These are phyloP conservation scores for Fraxinus pennsylvanica DNA, from an alignment of 257 asterid genomes.

Conservation along the genomic window DNA sequence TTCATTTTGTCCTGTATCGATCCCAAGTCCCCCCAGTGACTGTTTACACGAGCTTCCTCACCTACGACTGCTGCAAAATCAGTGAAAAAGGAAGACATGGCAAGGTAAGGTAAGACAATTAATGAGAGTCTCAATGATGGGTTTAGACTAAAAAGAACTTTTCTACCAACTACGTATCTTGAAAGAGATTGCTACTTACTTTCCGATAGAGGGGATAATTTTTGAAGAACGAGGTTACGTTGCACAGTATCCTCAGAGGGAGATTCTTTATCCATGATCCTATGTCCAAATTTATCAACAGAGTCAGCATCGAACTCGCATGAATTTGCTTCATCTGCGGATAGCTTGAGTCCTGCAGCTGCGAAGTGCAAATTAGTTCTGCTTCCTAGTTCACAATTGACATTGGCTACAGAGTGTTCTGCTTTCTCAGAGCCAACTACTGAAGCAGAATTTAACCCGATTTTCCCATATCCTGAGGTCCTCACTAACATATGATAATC, in stretches of 20 bases:
- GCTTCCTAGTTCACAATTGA: constrained; percentile 20
- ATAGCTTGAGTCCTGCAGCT: constrained; percentile 20
- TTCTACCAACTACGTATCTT: background rate
- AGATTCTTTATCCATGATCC: background rate
- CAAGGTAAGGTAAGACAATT: background rate
- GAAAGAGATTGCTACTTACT: background rate
- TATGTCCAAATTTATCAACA: constrained; percentile 13
- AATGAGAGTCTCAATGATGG: background rate
- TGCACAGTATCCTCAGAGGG: background rate
- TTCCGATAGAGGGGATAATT: background rate
- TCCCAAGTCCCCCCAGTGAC: constrained; percentile 20
- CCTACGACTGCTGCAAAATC: constrained; percentile 14
- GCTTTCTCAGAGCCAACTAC: constrained; percentile 17
- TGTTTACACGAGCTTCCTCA: constrained; percentile 24
- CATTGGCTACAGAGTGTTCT: constrained; percentile 7
- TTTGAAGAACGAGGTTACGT: background rate
- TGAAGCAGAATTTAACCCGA: constrained; percentile 10
- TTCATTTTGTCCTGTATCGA: constrained; percentile 19
- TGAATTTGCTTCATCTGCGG: constrained; percentile 11
- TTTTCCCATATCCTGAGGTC: constrained; percentile 20
- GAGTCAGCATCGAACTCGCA: constrained; percentile 21
- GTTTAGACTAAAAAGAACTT: background rate
- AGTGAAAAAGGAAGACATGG: background rate
- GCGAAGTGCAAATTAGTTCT: constrained; percentile 14
- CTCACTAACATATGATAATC: constrained; percentile 8